Percentiles rank a stretch among this genome's conserved stretches.
Evolutionary conservation across 2,329 filamentous ascomycete species (phyloP).

Genomic region (Neonectria magnoliae): DNA sequence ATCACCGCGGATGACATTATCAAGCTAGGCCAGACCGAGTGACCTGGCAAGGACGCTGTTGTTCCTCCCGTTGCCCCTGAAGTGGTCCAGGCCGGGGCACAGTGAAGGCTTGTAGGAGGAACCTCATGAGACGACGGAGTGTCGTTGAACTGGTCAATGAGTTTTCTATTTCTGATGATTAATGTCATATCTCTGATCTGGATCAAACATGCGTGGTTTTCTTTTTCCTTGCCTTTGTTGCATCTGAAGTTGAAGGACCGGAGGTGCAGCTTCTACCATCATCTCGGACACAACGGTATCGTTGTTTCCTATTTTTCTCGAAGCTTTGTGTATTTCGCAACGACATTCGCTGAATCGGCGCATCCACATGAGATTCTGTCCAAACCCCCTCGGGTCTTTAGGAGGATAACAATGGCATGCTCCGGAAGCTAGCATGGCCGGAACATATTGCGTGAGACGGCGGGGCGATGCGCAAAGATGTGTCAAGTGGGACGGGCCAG

Average conservation of each 20-base stretch:
- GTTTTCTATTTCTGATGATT: not conserved
- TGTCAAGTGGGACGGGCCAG: not conserved
- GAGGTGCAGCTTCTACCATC: not conserved
- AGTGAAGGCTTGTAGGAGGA: not conserved
- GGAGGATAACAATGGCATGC: not conserved
- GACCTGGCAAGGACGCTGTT: conserved; percentile 49
- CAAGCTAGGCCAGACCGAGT: conserved; percentile 70
- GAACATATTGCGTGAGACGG: conserved; percentile 20
- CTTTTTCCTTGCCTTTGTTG: not conserved
- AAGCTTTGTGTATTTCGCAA: no score
- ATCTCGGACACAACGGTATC: no score
- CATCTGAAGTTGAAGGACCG: not conserved
- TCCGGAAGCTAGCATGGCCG: not conserved
- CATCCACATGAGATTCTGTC: not conserved
- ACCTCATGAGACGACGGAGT: not conserved
- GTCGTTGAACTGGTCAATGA: not conserved
- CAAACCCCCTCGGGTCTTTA: not conserved
- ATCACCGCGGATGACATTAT: conserved; percentile 71
- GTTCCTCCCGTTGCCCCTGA: conserved; percentile 7
- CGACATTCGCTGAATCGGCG: not conserved
- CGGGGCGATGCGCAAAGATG: conserved; percentile 7
- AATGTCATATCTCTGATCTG: not conserved
- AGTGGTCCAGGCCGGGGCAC: conserved; percentile 6
- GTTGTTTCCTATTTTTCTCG: not conserved
- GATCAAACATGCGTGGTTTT: not conserved